These are phyloP conservation scores for Plectosphaerella plurivora DNA, from an alignment of 2,329 filamentous ascomycete genomes.

Conservation along the genomic window DNA sequence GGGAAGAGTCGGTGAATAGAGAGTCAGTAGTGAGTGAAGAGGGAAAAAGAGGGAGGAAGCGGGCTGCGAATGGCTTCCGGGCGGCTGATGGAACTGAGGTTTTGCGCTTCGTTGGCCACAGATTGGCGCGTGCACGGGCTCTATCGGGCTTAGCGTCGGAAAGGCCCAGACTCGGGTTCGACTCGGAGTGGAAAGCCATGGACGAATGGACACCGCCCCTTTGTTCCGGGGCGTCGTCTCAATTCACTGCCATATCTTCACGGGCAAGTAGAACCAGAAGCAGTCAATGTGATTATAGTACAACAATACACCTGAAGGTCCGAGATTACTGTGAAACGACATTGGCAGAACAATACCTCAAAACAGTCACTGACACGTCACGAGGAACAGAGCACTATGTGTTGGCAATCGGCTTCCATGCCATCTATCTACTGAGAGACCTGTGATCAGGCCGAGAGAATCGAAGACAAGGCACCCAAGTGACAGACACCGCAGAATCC, in stretches of 20 bases:
- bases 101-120: background rate
- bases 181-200: background rate
- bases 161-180: background rate
- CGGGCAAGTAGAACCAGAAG: no score
- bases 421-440: background rate
- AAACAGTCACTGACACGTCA: background rate
- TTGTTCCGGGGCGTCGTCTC: background rate
- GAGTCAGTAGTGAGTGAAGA: background rate
- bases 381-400: background rate
- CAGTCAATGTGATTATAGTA: no score
- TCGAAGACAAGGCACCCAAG: no score
- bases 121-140: background rate
- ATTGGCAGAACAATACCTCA: no score
- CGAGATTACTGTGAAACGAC: no score
- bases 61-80: background rate
- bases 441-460: no score
- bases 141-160: background rate
- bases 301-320: no score
- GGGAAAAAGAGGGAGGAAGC: background rate
- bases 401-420: background rate
- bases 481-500: no score
- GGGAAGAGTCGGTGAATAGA: conserved; percentile 4
- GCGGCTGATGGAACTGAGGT: background rate
- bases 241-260: no score
- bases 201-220: background rate